phyloP scores from a whole-genome alignment of 2,329 filamentous ascomycete genomes.

The Fusarium acutatum region DNA sequence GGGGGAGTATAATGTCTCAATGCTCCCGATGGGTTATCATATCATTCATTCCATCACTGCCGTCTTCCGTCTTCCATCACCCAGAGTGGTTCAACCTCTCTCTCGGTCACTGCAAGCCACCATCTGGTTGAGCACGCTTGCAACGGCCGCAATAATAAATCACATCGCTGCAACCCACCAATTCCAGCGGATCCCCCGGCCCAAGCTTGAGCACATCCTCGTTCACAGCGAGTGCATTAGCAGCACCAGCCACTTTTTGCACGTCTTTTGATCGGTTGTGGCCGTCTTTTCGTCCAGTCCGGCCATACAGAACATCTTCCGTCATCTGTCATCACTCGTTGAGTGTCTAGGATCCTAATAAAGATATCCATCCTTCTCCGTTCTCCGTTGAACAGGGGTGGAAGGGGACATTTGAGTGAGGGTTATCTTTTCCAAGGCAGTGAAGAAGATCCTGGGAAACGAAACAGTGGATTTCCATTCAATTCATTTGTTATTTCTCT shows the following conservation, averaged over 20 bases:
- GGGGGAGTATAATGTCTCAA: neutral
- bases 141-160: slow-evolving; percentile 16
- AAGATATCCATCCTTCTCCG: slow-evolving; percentile 3
- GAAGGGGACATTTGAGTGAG: slow-evolving; percentile 27
- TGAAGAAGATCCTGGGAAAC: slow-evolving; percentile 13
- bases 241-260: slow-evolving; percentile 23
- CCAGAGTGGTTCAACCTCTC: neutral
- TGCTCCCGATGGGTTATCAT: neutral
- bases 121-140: slow-evolving; percentile 7
- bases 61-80: neutral
- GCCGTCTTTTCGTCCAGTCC: slow-evolving; percentile 24
- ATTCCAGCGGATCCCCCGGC: slow-evolving; percentile 29
- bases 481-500: slow-evolving; percentile 1
- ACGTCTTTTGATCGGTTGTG: slow-evolving; percentile 18
- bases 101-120: neutral
- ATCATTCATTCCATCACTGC: neutral
- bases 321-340: slow-evolving; percentile 34
- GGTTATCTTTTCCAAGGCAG: slow-evolving; percentile 40
- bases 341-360: neutral
- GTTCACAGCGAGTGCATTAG: slow-evolving; percentile 17
- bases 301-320: slow-evolving; percentile 29
- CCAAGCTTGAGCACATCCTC: slow-evolving; percentile 24
- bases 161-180: slow-evolving; percentile 30
- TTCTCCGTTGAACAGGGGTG: slow-evolving; percentile 20
- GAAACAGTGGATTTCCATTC: slow-evolving; percentile 9